A percentile compares a stretch with the other conserved stretches of the same genome.
Evolutionary conservation across 495 filamentous ascomycete genomes (phyloP).

Genomic region (Daldinia grandis): DNA sequence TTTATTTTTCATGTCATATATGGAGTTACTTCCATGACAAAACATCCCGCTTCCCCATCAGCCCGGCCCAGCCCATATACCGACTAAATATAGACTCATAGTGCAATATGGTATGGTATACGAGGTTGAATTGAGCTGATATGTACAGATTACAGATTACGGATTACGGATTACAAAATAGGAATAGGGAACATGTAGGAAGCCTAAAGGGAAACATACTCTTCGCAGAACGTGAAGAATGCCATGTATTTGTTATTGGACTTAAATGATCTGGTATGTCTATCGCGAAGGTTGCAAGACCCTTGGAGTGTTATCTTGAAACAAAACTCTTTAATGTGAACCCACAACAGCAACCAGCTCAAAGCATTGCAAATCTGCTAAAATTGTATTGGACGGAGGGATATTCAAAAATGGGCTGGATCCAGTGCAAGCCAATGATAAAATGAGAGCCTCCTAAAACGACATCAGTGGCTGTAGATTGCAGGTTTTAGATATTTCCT

Average conservation of each 20-base stretch:
- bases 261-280: constrained; percentile 9
- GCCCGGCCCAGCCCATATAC: neutral
- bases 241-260: constrained; percentile 29
- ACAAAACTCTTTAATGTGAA: constrained; percentile 26
- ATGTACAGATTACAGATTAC: neutral
- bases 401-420: constrained; percentile 3
- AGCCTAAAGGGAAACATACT: constrained; percentile 26
- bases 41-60: neutral
- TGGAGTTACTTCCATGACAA: neutral
- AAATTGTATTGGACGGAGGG: constrained; percentile 24
- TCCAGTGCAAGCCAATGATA: constrained; percentile 11
- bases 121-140: constrained; percentile 10
- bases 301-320: constrained; percentile 32
- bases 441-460: constrained; percentile 40
- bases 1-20: neutral
- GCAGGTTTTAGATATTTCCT: constrained; percentile 30
- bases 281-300: neutral
- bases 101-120: too few relatives aligned
- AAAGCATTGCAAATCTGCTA: constrained; percentile 15
- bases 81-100: neutral
- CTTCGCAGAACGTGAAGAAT: constrained; percentile 15
- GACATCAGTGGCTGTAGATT: constrained; percentile 34
- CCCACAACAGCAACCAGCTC: neutral
- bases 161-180: constrained; percentile 6
- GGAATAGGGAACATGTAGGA: constrained; percentile 28